Conservation (phyloP, 2,329 filamentous ascomycete genomes). For the Neofusicoccum ribis region DNA sequence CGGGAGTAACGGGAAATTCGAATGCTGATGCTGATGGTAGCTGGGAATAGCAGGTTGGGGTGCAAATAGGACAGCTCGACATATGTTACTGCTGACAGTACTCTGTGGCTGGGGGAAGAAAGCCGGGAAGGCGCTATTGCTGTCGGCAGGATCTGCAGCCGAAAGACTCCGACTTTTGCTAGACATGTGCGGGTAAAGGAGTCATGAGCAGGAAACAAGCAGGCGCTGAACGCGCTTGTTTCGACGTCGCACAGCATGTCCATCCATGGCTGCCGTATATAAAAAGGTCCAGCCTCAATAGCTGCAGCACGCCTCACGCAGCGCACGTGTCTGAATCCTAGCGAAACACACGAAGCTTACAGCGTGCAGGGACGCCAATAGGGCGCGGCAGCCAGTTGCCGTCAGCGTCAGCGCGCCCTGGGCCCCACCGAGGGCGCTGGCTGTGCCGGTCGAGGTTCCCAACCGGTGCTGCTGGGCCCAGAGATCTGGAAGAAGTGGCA, state of each 20-base stretch:
- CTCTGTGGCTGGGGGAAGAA: no score
- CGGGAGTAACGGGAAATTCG: neutral
- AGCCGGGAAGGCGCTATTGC: neutral
- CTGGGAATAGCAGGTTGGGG: neutral
- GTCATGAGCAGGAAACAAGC: neutral
- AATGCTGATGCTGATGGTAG: neutral
- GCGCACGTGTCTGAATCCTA: conserved; percentile 15
- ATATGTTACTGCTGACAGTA: no score
- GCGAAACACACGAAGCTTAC: neutral
- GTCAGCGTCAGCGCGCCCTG: no score
- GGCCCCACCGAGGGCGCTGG: no score
- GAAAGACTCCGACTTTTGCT: neutral
- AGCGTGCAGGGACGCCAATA: neutral
- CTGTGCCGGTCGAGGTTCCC: no score
- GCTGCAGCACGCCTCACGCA: conserved; percentile 2
- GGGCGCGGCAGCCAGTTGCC: no score
- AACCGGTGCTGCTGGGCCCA: neutral
- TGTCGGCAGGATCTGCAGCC: neutral
- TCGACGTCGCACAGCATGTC: conserved; percentile 1
- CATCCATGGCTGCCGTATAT: neutral
- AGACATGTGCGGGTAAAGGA: neutral
- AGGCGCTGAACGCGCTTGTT: neutral
- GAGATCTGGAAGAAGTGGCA: conserved; percentile 4
- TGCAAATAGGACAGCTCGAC: no score
- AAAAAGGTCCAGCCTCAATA: conserved; percentile 3